Percentiles rank a stretch among this genome's conserved stretches.
Conservation (phyloP, 2,329 filamentous ascomycete genomes). For the Thelonectria rubi region DNA sequence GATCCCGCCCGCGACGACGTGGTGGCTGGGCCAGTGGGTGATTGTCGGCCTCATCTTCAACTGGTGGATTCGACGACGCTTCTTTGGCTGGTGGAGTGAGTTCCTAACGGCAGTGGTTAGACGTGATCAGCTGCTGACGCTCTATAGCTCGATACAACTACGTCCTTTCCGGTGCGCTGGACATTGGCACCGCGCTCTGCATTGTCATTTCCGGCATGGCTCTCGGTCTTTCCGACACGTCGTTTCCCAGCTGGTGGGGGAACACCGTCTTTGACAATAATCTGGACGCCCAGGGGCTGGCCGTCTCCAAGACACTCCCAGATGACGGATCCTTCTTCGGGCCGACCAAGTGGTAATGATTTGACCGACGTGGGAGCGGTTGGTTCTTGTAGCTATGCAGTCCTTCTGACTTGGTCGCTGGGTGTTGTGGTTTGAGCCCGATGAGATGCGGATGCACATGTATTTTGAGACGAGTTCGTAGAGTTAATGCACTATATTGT, state of each 20-base stretch:
- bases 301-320: constrained; percentile 10
- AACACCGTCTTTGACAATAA: constrained; percentile 13
- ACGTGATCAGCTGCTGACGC: not conserved
- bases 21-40: constrained; percentile 72
- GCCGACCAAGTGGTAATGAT: constrained; percentile 2
- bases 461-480: not conserved
- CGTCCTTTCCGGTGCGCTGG: constrained; percentile 11
- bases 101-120: not conserved
- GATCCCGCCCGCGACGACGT: constrained; percentile 73
- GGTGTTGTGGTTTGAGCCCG: too few relatives aligned
- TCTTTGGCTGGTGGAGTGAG: constrained; percentile 77
- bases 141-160: constrained; percentile 12
- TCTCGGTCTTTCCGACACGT: constrained; percentile 8
- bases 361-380: not conserved
- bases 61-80: constrained; percentile 70
- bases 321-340: constrained; percentile 16
- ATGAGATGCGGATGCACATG: too few relatives aligned
- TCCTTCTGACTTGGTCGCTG: too few relatives aligned
- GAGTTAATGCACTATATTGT: not conserved
- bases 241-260: constrained; percentile 10
- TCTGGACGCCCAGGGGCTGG: constrained; percentile 3
- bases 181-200: constrained; percentile 14
- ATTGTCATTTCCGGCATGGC: constrained; percentile 12
- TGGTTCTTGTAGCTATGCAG: not conserved
- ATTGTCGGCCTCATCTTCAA: constrained; percentile 74